Conservation (phyloP, 2,329 filamentous ascomycete species). For the Calonectria henricotiae region DNA sequence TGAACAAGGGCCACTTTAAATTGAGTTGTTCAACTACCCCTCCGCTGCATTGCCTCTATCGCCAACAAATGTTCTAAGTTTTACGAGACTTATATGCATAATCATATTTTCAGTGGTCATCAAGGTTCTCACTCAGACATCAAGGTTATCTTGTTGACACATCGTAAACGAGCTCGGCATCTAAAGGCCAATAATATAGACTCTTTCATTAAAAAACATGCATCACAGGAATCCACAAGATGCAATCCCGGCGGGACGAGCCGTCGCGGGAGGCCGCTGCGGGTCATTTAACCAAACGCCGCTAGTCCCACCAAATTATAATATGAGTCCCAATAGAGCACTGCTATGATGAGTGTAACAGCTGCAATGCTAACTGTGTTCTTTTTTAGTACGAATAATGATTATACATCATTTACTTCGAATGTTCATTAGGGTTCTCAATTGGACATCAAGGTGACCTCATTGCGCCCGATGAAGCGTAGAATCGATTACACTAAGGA, state of each 20-base stretch:
- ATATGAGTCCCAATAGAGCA: neutral
- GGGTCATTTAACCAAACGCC: neutral
- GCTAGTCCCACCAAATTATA: neutral
- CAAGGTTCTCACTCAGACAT: conserved; percentile 18
- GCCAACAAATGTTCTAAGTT: neutral
- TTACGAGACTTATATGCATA: neutral
- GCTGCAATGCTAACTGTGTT: neutral
- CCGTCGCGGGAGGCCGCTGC: neutral
- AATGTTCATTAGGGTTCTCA: conserved; percentile 3
- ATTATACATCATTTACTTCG: neutral
- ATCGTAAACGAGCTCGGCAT: neutral
- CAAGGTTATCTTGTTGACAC: neutral
- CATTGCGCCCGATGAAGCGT: neutral
- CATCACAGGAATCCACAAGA: neutral
- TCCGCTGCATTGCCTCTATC: neutral
- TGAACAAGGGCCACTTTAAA: too few species aligned
- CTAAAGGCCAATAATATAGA: neutral
- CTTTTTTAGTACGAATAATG: too few species aligned
- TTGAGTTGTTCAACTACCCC: neutral
- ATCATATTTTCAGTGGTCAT: neutral
- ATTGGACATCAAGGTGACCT: neutral
- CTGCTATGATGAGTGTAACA: too few species aligned
- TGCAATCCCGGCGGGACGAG: neutral
- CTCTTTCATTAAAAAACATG: neutral
- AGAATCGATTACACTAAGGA: neutral